Percentiles rank a stretch among this genome's conserved stretches.
phyloP scores from a whole-genome alignment of 805 yeast species.

The Pichia sporocuriosa region DNA sequence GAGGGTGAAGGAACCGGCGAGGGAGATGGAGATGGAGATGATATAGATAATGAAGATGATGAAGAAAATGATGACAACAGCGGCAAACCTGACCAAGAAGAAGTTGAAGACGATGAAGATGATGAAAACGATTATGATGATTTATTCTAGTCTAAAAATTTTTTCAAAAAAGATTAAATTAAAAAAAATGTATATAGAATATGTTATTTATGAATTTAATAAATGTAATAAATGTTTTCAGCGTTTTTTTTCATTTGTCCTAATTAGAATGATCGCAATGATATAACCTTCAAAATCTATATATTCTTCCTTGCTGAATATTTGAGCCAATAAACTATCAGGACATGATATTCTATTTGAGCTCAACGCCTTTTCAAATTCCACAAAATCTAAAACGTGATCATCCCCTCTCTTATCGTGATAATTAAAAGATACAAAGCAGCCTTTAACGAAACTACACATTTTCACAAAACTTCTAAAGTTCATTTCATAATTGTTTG shows the following conservation, averaged over 20 bases:
- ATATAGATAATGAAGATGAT: neutral
- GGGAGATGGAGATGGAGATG: neutral
- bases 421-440: slow-evolving; percentile 25
- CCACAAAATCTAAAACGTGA: slow-evolving; percentile 22
- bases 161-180: slow-evolving; percentile 7
- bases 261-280: slow-evolving; percentile 23
- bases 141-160: slow-evolving; percentile 15
- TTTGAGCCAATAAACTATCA: slow-evolving; percentile 15
- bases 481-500: slow-evolving; percentile 16
- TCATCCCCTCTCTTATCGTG: slow-evolving; percentile 22
- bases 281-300: slow-evolving; percentile 25
- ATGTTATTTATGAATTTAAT: no score
- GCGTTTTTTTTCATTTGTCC: slow-evolving; percentile 16
- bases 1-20: slow-evolving; percentile 18
- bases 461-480: slow-evolving; percentile 25
- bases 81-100: slow-evolving; percentile 12
- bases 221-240: neutral
- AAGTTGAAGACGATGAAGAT: slow-evolving; percentile 11
- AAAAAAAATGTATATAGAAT: neutral
- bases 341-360: slow-evolving; percentile 23
- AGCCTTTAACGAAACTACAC: slow-evolving; percentile 27
- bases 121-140: slow-evolving; percentile 16
- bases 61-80: neutral
- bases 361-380: slow-evolving; percentile 23
- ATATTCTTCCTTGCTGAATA: slow-evolving; percentile 18